Conservation (phyloP, 345 rosid species). For the Pistacia vera region DNA sequence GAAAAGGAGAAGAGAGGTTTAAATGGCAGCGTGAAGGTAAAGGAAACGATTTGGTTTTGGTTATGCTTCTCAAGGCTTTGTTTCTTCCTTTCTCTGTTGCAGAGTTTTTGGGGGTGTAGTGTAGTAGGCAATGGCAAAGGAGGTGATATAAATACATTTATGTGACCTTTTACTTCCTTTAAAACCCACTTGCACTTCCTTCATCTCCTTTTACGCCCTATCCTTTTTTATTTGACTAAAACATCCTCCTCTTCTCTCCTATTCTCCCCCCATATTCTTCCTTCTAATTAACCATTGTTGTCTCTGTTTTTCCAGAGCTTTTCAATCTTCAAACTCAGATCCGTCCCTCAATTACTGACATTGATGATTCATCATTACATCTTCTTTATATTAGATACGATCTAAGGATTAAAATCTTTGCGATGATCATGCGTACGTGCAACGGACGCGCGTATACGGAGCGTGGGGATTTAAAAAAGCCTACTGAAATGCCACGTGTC, state of each 20-base stretch:
- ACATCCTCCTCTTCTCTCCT: background rate
- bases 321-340: too few relatives aligned
- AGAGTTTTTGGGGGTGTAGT: background rate
- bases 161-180: background rate
- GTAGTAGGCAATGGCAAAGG: background rate
- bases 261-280: too few relatives aligned
- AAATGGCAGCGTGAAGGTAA: constrained; percentile 40
- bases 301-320: too few relatives aligned
- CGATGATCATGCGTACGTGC: too few relatives aligned
- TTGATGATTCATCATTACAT: too few relatives aligned
- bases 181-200: constrained; percentile 4
- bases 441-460: too few relatives aligned
- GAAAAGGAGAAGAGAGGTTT: background rate
- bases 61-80: constrained; percentile 24
- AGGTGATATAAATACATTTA: constrained; percentile 26
- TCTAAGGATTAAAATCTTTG: too few relatives aligned
- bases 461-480: too few relatives aligned
- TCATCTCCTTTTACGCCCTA: background rate
- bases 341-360: too few relatives aligned
- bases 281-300: too few relatives aligned
- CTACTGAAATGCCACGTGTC: constrained; percentile 16
- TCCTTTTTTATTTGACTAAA: background rate
- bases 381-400: too few relatives aligned
- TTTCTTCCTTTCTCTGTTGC: constrained; percentile 4
- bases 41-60: constrained; percentile 32